Conservation (phyloP, 352 stramenopile species). For the Phytopythium montanum region DNA sequence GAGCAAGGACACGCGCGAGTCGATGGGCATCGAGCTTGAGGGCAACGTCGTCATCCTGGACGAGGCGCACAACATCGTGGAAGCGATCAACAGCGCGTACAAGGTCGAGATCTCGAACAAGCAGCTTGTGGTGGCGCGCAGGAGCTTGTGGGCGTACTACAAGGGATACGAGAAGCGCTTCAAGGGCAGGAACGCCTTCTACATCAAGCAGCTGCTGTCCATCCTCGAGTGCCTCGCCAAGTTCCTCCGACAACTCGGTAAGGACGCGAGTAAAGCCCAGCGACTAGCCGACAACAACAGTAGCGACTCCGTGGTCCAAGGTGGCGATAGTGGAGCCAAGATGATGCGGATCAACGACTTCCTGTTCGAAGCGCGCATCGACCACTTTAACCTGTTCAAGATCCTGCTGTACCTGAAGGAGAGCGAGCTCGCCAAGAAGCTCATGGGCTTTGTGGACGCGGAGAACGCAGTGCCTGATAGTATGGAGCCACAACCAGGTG, state of each 20-base stretch:
- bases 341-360: slow-evolving; percentile 88
- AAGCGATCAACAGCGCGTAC: slow-evolving; percentile 93
- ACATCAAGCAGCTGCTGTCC: slow-evolving; percentile 87
- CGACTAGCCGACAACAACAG: background rate
- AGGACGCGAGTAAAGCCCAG: slow-evolving; percentile 13
- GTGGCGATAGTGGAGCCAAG: slow-evolving; percentile 24
- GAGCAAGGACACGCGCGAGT: slow-evolving; percentile 87
- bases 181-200: slow-evolving; percentile 84
- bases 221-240: slow-evolving; percentile 76
- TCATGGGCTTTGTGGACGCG: slow-evolving; percentile 74
- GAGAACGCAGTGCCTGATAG: slow-evolving; percentile 11
- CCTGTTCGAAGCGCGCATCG: slow-evolving; percentile 67
- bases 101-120: slow-evolving; percentile 76
- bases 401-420: slow-evolving; percentile 78
- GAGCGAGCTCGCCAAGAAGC: slow-evolving; percentile 80
- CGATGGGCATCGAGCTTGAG: slow-evolving; percentile 83
- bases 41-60: slow-evolving; percentile 96
- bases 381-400: slow-evolving; percentile 91
- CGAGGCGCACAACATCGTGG: slow-evolving; percentile 99
- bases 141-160: slow-evolving; percentile 84
- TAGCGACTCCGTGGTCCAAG: background rate
- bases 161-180: slow-evolving; percentile 87
- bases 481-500: background rate
- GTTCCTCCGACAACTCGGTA: slow-evolving; percentile 61
- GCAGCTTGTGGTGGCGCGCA: slow-evolving; percentile 61